Evolutionary conservation across 1,139 yeast genomes (phyloP).

Genomic region (Candida glucosophila): DNA sequence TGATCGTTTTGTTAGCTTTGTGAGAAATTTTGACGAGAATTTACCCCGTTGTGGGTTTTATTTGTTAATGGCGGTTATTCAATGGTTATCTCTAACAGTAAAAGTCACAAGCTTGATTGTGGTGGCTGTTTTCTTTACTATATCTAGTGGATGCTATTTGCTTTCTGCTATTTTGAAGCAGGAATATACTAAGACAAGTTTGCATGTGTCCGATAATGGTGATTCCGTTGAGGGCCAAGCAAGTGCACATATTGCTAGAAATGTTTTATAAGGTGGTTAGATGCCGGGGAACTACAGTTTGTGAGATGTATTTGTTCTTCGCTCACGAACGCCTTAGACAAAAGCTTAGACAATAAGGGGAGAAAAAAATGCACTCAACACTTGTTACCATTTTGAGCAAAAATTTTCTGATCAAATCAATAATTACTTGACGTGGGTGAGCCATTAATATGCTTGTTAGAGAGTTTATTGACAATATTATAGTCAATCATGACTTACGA

Average conservation of each 20-base stretch:
- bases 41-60: conserved; percentile 56
- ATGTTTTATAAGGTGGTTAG: conserved; percentile 27
- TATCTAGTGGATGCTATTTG: conserved; percentile 63
- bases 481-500: no score
- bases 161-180: conserved; percentile 77
- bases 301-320: no score
- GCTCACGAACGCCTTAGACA: no score
- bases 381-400: no score
- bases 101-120: conserved; percentile 79
- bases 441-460: no score
- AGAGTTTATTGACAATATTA: no score
- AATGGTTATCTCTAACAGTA: conserved; percentile 69
- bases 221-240: conserved; percentile 37
- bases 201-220: conserved; percentile 29
- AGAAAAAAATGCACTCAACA: no score
- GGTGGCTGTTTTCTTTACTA: conserved; percentile 68
- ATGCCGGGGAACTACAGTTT: no score
- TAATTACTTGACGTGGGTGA: no score
- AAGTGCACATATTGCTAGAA: conserved; percentile 38
- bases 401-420: no score
- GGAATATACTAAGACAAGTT: conserved; percentile 49
- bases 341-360: no score
- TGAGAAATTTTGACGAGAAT: conserved; percentile 37
- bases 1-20: conserved; percentile 55
- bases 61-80: conserved; percentile 79